Conservation (phyloP, 345 rosid genomes). For the Anacardium occidentale region DNA sequence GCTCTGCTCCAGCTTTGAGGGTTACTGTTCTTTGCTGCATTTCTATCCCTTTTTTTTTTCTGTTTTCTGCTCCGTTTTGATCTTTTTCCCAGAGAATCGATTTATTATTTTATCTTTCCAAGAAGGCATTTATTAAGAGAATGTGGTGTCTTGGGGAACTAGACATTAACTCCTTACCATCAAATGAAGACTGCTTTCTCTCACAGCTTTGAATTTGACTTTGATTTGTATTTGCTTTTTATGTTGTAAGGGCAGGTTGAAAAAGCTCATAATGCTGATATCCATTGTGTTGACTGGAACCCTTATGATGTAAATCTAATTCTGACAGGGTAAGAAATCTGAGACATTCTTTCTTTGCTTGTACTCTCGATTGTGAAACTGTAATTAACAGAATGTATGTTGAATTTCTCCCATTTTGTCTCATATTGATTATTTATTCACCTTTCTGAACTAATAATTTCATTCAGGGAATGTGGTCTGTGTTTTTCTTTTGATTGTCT, state of each 20-base stretch:
- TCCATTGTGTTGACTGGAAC: conserved; percentile 82
- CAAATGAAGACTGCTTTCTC: background rate
- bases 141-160: background rate
- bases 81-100: background rate
- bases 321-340: conserved; percentile 52
- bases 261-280: conserved; percentile 65
- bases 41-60: background rate
- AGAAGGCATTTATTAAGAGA: background rate
- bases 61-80: background rate
- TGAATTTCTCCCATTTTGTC: background rate
- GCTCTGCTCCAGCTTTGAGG: conserved; percentile 54
- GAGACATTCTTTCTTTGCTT: background rate
- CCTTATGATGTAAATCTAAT: conserved; percentile 59
- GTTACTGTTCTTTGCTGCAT: conserved; percentile 25
- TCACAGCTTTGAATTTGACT: background rate
- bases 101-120: background rate
- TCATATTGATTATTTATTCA: background rate
- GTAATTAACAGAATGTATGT: background rate
- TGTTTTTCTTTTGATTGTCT: background rate
- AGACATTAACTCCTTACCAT: background rate
- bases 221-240: background rate
- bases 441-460: background rate
- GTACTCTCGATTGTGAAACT: background rate
- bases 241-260: conserved; percentile 47
- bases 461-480: background rate